These are phyloP conservation scores for Globisporangium radiosum DNA, from an alignment of 352 stramenopile genomes.

Conservation along the genomic window DNA sequence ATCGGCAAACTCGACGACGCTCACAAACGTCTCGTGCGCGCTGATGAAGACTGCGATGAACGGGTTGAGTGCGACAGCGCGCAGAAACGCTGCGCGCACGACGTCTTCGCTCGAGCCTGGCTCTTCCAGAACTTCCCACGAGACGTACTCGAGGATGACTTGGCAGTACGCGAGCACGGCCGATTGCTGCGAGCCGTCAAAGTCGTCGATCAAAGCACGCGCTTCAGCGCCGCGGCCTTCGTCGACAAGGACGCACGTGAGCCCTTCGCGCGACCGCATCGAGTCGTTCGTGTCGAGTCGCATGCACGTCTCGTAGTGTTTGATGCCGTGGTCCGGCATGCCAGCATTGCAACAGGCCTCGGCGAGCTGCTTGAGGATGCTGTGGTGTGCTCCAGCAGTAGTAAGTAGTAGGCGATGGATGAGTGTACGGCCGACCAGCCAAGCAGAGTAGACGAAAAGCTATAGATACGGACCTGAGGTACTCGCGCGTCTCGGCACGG, in stretches of 20 bases:
- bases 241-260: constrained; percentile 72
- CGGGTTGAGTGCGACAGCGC: constrained; percentile 69
- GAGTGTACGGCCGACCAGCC: neutral
- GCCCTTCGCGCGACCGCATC: constrained; percentile 54
- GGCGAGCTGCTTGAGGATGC: constrained; percentile 64
- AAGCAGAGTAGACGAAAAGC: neutral
- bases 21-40: constrained; percentile 72
- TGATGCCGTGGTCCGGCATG: constrained; percentile 69
- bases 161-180: constrained; percentile 76
- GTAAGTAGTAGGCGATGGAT: constrained; percentile 3
- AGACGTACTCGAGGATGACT: constrained; percentile 84
- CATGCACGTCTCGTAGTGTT: constrained; percentile 81
- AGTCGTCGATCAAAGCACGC: constrained; percentile 59
- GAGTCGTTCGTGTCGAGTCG: constrained; percentile 58
- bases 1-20: constrained; percentile 79
- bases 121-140: constrained; percentile 84
- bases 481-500: constrained; percentile 58
- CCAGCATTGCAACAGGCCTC: constrained; percentile 64
- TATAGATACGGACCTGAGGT: constrained; percentile 36
- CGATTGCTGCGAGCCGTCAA: constrained; percentile 34
- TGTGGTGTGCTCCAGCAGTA: constrained; percentile 1
- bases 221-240: constrained; percentile 72
- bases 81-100: constrained; percentile 59
- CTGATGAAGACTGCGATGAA: constrained; percentile 81
- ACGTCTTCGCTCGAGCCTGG: constrained; percentile 69